These are phyloP conservation scores for Ilex paraguariensis DNA, from an alignment of 305 asterid species.

Conservation along the genomic window DNA sequence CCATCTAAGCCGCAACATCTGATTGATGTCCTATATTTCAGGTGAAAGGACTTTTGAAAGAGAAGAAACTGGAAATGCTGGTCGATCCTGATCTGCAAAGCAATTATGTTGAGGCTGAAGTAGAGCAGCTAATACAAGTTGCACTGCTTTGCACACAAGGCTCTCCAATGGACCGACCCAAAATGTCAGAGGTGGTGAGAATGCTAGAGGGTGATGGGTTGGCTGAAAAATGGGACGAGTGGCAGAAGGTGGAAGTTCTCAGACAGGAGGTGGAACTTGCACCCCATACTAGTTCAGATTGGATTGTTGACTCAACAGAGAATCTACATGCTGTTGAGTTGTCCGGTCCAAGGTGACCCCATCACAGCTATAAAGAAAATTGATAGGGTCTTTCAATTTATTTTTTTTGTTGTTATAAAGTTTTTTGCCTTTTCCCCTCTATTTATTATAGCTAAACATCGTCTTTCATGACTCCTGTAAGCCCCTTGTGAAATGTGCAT, in stretches of 20 bases:
- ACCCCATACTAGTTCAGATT: slow-evolving; percentile 48
- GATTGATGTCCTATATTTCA: slow-evolving; percentile 21
- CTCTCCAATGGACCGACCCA: slow-evolving; percentile 74
- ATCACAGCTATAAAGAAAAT: slow-evolving; percentile 4
- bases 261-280: slow-evolving; percentile 57
- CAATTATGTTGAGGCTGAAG: slow-evolving; percentile 59
- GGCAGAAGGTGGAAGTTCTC: slow-evolving; percentile 86
- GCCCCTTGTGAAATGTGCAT: slow-evolving; percentile 31
- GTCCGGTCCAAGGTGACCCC: slow-evolving; percentile 74
- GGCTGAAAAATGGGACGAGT: slow-evolving; percentile 90
- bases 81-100: slow-evolving; percentile 70
- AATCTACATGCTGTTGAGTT: slow-evolving; percentile 68
- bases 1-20: too few relatives aligned
- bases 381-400: slow-evolving; percentile 15
- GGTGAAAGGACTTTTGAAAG: slow-evolving; percentile 77
- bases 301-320: slow-evolving; percentile 68
- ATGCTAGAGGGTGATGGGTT: slow-evolving; percentile 92
- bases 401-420: slow-evolving; percentile 9
- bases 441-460: slow-evolving; percentile 7
- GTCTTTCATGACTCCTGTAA: slow-evolving; percentile 10
- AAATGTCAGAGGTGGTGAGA: slow-evolving; percentile 85
- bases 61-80: slow-evolving; percentile 62
- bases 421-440: slow-evolving; percentile 6
- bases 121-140: slow-evolving; percentile 76
- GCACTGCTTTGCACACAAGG: slow-evolving; percentile 82